Evolutionary conservation across 2,329 filamentous ascomycete genomes (phyloP).

Genomic region (Pseudogymnoascus sp.): DNA sequence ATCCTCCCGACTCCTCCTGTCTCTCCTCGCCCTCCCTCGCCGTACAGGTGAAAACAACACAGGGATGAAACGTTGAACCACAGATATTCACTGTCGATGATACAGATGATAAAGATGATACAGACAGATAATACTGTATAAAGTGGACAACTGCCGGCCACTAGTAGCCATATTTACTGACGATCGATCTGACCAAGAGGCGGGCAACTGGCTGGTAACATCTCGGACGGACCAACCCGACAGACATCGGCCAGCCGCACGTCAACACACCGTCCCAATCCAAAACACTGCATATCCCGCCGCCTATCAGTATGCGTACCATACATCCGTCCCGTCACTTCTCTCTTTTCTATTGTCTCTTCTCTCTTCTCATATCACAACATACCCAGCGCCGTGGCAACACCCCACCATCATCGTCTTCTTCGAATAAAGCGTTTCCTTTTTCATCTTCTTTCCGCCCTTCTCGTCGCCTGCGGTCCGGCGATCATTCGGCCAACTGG

Average conservation of each 20-base stretch:
- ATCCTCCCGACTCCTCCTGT: not conserved
- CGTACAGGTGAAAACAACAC: not conserved
- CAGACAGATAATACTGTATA: not conserved
- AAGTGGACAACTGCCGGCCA: not conserved
- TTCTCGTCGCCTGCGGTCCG: not conserved
- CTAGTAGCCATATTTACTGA: not conserved
- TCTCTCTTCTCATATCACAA: not conserved
- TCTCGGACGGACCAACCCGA: slow-evolving; percentile 4
- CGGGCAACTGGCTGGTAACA: not conserved
- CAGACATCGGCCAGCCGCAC: not conserved
- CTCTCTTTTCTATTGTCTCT: not conserved
- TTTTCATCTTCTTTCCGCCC: not conserved
- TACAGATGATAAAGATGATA: not conserved
- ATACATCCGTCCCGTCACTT: not conserved
- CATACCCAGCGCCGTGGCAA: not conserved
- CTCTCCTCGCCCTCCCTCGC: not conserved
- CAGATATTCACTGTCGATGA: not conserved
- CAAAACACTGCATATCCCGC: not conserved
- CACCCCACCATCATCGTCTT: not conserved
- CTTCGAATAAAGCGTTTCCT: not conserved
- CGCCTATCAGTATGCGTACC: not conserved
- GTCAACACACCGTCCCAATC: not conserved
- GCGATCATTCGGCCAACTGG: not conserved
- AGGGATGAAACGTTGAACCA: not conserved
- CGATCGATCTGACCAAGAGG: not conserved